Base-by-base conservation (phyloP, 2,329 filamentous ascomycete genomes). In the Nemania bipapillata region DNA sequence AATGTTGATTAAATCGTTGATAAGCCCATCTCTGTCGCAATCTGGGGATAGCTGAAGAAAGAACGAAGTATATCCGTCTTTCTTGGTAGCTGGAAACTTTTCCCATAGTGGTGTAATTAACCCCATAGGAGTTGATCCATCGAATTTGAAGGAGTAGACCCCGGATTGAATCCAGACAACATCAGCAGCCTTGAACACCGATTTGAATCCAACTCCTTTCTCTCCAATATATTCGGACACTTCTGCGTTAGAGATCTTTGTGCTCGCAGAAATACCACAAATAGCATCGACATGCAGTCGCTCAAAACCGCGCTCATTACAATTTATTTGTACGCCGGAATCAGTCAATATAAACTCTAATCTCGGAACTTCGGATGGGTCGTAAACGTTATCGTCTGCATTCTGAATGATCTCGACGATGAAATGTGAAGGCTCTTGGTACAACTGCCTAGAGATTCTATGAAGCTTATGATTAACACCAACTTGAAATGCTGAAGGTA, bases 391-490 rank as follows among this genome's bases (percentile, higher is more conserved):
- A 86, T 87, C 85, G 53, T 88, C 85, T 1, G 84, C 84, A 72
- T 87, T 88, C 68, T 87, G 85, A 0, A 87, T 79, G 0, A 88
- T 72, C 71, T 87, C 85, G 28, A 86, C 83, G 0, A 87, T 75
- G 70, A 87, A 87, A 40, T 83, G 80, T 0, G 83, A 78, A 4
- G 80, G 77, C 50, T 77, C 83, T 0, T 78, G 75, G 67, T 84
- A 84, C n/a, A n/a, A n/a, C n/a, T n/a, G n/a, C n/a, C n/a, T n/a
- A n/a, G n/a, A n/a, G n/a, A n/a, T n/a, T n/a, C n/a, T n/a, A n/a
- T n/a, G n/a, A n/a, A n/a, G n/a, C n/a, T n/a, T n/a, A n/a, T n/a
- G n/a, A n/a, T n/a, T n/a, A n/a, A n/a, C n/a, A n/a, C n/a, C n/a
- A n/a, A n/a, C n/a, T n/a, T n/a, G n/a, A n/a, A n/a, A n/a, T n/a